These are phyloP conservation scores for Cordyceps cateniannulata DNA, from an alignment of 2,329 filamentous ascomycete genomes.

Conservation along the genomic window DNA sequence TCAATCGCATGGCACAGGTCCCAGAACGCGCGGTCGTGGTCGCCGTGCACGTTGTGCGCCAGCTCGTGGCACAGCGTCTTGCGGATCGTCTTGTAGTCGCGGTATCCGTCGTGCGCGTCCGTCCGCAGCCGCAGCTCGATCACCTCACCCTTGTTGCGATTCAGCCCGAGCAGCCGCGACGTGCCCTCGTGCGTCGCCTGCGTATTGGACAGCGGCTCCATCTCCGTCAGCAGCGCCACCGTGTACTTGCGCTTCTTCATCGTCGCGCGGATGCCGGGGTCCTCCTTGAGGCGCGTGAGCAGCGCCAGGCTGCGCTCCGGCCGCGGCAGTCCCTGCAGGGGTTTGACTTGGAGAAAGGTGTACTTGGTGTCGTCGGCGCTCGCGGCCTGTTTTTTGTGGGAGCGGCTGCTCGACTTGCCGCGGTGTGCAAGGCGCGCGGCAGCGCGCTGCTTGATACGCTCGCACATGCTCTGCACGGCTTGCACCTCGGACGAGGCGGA, in stretches of 20 bases:
- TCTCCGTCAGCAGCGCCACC: conserved; percentile 85
- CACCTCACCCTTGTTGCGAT: conserved; percentile 79
- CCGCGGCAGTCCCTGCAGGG: conserved; percentile 70
- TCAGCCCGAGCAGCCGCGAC: conserved; percentile 76
- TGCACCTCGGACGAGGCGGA: conserved; percentile 54
- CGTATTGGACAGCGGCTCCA: conserved; percentile 84
- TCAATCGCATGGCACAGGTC: conserved; percentile 81
- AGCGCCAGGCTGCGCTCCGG: conserved; percentile 65
- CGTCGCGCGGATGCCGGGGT: conserved; percentile 74
- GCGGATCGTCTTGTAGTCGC: conserved; percentile 86
- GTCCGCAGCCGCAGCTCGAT: conserved; percentile 90
- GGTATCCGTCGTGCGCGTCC: conserved; percentile 87
- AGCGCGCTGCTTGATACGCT: conserved; percentile 42
- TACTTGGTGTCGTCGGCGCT: conserved; percentile 58
- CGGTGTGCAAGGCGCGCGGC: conserved; percentile 30
- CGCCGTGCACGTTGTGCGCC: conserved; percentile 80
- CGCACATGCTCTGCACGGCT: conserved; percentile 43
- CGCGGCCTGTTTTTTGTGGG: conserved; percentile 8
- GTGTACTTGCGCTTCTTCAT: conserved; percentile 83
- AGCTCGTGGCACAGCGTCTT: conserved; percentile 93
- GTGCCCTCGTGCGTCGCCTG: conserved; percentile 60
- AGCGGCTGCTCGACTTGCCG: conserved; percentile 19
- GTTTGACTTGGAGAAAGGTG: conserved; percentile 73
- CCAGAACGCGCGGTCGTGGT: conserved; percentile 88
- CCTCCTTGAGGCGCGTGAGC: conserved; percentile 68